A percentile compares a stretch with the other conserved stretches of the same genome.
phyloP scores from a whole-genome alignment of 495 filamentous ascomycete genomes.

The Talaromyces nanjingensis region DNA sequence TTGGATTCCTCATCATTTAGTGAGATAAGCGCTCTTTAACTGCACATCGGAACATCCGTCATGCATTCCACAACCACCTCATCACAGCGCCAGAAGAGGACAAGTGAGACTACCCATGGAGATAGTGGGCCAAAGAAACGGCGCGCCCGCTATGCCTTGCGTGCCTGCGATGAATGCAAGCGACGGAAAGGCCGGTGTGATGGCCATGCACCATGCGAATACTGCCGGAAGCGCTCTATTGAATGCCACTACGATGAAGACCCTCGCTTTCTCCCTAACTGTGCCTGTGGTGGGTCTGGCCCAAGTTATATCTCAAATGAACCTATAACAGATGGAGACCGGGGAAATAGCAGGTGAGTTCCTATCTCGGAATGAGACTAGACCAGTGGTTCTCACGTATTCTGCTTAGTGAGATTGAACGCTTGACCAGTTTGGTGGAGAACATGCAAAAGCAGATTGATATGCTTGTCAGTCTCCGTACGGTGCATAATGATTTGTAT shows the following conservation, averaged over 20 bases:
- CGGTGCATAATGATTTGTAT: background rate
- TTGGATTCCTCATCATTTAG: background rate
- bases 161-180: background rate
- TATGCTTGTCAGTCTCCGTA: background rate
- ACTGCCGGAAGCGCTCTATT: background rate
- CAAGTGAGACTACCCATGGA: background rate
- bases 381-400: background rate
- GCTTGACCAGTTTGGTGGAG: background rate
- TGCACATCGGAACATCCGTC: slow-evolving; percentile 14
- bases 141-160: background rate
- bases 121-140: background rate
- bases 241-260: background rate
- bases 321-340: background rate
- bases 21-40: background rate
- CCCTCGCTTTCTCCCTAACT: background rate
- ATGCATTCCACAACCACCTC: background rate
- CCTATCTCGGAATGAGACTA: background rate
- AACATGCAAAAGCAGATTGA: background rate
- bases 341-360: background rate
- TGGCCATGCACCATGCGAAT: background rate
- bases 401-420: background rate
- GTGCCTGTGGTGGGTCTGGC: background rate
- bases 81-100: background rate
- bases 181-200: background rate
- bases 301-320: background rate